Evolutionary conservation across 495 filamentous ascomycete genomes (phyloP).

Genomic region (Usnea hakonensis): DNA sequence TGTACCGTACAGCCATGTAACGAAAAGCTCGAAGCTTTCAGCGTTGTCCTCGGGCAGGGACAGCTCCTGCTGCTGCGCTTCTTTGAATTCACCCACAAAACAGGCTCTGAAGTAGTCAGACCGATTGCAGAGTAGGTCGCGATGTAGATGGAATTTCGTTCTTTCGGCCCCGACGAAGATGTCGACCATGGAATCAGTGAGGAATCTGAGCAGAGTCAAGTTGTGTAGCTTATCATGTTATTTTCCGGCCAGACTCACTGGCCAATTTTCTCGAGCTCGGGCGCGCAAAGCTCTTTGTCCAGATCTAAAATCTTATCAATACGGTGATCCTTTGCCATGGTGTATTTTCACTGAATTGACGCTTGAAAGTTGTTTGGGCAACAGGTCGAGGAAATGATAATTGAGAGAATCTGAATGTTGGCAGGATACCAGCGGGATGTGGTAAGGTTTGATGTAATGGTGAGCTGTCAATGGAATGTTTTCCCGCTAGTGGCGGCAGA

Average conservation of each 20-base stretch:
- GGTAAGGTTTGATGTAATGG: too few relatives aligned
- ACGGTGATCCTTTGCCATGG: background rate
- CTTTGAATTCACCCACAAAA: background rate
- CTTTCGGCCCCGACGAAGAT: background rate
- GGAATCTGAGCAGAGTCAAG: background rate
- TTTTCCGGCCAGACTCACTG: background rate
- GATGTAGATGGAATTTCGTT: constrained; percentile 1
- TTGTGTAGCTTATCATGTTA: background rate
- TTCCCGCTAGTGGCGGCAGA: too few relatives aligned
- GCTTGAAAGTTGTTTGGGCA: background rate
- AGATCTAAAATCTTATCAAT: background rate
- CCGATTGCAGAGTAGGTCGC: background rate
- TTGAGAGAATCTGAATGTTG: background rate
- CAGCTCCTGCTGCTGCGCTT: background rate
- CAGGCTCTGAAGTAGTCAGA: background rate
- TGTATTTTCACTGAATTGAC: background rate
- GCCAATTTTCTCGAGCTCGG: background rate
- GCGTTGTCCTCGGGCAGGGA: background rate
- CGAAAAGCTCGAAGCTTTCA: background rate
- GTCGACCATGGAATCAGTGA: background rate
- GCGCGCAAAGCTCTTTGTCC: background rate
- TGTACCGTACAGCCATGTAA: background rate
- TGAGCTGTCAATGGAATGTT: too few relatives aligned
- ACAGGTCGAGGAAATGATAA: background rate
- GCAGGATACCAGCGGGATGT: too few relatives aligned